Base-by-base conservation (phyloP, 495 filamentous ascomycete species). In the Tuber borchii region DNA sequence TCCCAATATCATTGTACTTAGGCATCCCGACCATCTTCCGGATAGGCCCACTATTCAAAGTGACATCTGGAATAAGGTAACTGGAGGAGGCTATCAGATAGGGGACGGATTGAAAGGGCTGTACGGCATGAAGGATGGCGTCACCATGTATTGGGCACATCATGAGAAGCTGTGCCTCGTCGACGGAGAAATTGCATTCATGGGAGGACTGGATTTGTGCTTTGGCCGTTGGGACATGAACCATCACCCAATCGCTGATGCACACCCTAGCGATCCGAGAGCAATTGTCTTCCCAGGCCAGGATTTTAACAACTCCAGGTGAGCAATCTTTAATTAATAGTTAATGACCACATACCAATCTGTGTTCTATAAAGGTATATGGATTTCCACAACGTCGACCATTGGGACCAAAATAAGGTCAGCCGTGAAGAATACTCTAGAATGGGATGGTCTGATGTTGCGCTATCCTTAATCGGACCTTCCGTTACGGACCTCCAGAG, bases 381-480 rank as follows among this genome's bases (percentile, higher is more conserved):
- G 80, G 95, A 98, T 81, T 98, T 98, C 83, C 87, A 92, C 71
- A 91, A 95, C 81, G 94, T 97, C 17, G 83, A 88, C 4, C 88
- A 96, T 73, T 97, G 90, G 88, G 88, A 97, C 69, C 87, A 93
- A 61, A 98, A 98, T 82, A 91, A 97, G 80, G 87, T 98, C 31
- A 90, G 94, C 78, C 89, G 95, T 31, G 91, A 89, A 69, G 88
- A 88, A 77, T 92, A 85, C 84, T 92, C 93, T 16, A 89, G 95
- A 71, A 97, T 98, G 93, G 95, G 95, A 16, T 97, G 94, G 94
- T 91, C 92, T 39, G 95, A 98, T 84, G 88, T 98, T 74, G 91
- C 92, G 43, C 85, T 98, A 44, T 93, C 91, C 74, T 80, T 98
- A 40, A 87, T 87, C n/a, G 95, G 95, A 0, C 91, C 91, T 0